Evolutionary conservation across 352 stramenopile species (phyloP).

Genomic region (Elongisporangium prolatum): DNA sequence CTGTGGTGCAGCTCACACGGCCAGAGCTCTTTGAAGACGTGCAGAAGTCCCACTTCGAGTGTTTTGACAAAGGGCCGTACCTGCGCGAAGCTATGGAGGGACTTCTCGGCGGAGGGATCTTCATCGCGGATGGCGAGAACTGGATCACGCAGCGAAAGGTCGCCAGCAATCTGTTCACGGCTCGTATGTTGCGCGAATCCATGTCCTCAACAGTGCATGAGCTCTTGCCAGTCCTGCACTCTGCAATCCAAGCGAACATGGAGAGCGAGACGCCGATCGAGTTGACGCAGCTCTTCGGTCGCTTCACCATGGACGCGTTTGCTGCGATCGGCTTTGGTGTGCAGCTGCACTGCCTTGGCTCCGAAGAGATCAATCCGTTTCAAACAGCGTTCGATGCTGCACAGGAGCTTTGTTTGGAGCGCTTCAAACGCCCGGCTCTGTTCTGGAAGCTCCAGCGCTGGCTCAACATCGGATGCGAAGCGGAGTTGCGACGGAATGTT

Average conservation of each 20-base stretch:
- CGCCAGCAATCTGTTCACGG: constrained; percentile 78
- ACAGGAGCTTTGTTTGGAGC: constrained; percentile 14
- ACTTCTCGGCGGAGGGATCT: constrained; percentile 56
- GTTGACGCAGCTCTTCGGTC: constrained; percentile 14
- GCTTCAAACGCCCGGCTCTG: constrained; percentile 16
- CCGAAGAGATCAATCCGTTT: constrained; percentile 23
- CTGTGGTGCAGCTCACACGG: constrained; percentile 37
- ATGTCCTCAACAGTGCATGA: constrained; percentile 14
- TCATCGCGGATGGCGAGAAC: constrained; percentile 43
- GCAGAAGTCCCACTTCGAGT: constrained; percentile 46
- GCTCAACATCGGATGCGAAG: constrained; percentile 25
- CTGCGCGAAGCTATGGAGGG: constrained; percentile 27
- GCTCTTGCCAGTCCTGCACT: constrained; percentile 29
- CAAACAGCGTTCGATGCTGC: constrained; percentile 22
- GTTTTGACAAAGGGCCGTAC: constrained; percentile 49
- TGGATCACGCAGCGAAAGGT: constrained; percentile 63
- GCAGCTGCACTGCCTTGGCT: constrained; percentile 18
- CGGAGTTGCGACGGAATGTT: constrained; percentile 19
- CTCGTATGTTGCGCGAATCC: constrained; percentile 25
- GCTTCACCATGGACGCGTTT: constrained; percentile 32
- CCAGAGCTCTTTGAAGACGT: constrained; percentile 34
- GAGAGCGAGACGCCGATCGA: constrained; percentile 10
- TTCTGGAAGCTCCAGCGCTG: constrained; percentile 33
- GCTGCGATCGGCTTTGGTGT: constrained; percentile 31
- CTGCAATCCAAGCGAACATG: constrained; percentile 7